Conservation (phyloP, 2,329 filamentous ascomycete species). For the Phyllosticta citrichinensis region DNA sequence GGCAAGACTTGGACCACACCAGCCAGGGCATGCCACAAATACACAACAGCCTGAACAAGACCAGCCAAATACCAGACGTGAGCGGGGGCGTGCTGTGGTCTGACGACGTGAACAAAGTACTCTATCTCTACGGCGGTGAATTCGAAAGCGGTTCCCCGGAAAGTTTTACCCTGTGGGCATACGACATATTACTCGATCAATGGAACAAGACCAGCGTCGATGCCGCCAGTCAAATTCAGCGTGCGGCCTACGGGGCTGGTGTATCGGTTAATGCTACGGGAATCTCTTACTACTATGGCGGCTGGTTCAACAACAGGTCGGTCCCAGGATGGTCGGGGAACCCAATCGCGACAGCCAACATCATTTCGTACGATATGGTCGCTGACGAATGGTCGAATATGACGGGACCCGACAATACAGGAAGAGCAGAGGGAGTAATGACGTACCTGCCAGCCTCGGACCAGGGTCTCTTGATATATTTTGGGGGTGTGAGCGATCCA, state of each 20-base stretch:
- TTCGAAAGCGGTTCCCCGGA: constrained; percentile 33
- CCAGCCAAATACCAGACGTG: constrained; percentile 44
- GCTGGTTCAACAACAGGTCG: constrained; percentile 49
- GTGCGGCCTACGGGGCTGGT: constrained; percentile 49
- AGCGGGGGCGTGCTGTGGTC: constrained; percentile 46
- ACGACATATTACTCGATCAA: constrained; percentile 46
- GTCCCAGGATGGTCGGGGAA: constrained; percentile 41
- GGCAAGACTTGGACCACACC: constrained; percentile 44
- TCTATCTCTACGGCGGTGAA: constrained; percentile 55
- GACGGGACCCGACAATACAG: constrained; percentile 43
- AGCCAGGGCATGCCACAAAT: constrained; percentile 39
- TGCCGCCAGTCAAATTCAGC: constrained; percentile 30
- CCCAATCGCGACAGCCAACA: constrained; percentile 39
- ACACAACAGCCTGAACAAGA: constrained; percentile 50
- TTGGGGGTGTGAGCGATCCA: constrained; percentile 48
- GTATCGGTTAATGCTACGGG: constrained; percentile 45
- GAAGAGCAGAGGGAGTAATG: constrained; percentile 51
- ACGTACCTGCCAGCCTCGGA: constrained; percentile 51
- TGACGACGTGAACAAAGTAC: constrained; percentile 51
- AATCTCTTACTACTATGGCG: constrained; percentile 52
- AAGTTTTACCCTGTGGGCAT: constrained; percentile 44
- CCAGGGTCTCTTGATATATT: constrained; percentile 50
- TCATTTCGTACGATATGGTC: constrained; percentile 50
- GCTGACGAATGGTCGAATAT: constrained; percentile 42
- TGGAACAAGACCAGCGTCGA: constrained; percentile 42